phyloP scores from a whole-genome alignment of 148 eudicot species.

The Chenopodium formosanum region DNA sequence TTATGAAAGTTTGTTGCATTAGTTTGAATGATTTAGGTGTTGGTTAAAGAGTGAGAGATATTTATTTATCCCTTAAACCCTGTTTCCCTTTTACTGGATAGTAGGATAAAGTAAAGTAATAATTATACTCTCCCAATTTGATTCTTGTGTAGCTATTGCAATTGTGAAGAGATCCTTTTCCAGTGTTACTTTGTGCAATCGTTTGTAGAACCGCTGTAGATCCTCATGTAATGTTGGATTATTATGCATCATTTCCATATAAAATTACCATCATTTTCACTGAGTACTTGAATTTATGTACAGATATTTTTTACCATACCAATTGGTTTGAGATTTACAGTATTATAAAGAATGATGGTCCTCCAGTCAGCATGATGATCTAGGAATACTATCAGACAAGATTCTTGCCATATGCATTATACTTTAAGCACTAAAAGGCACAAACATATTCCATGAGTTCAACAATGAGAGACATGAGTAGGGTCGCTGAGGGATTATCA shows the following conservation, averaged over 20 bases:
- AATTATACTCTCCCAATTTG: too few species aligned
- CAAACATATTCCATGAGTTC: constrained; percentile 10
- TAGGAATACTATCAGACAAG: not conserved
- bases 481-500: constrained; percentile 60
- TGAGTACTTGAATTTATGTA: not conserved
- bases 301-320: not conserved
- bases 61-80: too few species aligned
- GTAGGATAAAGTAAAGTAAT: too few species aligned
- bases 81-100: too few species aligned
- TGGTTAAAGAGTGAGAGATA: too few species aligned
- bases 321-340: not conserved
- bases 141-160: not conserved
- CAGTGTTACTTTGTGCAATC: not conserved
- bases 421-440: not conserved
- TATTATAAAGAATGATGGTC: not conserved
- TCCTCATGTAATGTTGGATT: not conserved
- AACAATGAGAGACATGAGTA: constrained; percentile 45
- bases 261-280: not conserved
- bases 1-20: too few species aligned
- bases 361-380: not conserved
- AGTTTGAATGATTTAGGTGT: too few species aligned
- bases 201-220: too few species aligned
- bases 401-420: not conserved
- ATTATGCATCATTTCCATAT: not conserved
- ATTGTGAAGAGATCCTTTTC: not conserved